Conservation (phyloP, 2,329 filamentous ascomycete genomes). For the Fragosphaeria purpurea region DNA sequence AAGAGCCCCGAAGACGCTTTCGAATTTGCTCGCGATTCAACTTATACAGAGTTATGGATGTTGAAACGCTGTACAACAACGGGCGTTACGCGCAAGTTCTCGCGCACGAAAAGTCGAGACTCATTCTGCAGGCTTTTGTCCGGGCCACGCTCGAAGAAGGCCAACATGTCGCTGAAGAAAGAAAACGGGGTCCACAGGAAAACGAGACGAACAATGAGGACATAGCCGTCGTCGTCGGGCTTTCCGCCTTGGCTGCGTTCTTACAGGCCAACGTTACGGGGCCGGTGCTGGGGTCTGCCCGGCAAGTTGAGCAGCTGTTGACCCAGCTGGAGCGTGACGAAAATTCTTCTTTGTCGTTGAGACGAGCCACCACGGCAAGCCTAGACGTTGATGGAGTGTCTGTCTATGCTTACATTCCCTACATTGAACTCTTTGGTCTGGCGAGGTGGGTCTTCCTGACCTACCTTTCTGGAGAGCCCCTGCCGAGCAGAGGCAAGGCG, state of each 20-base stretch:
- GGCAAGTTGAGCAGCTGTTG: constrained; percentile 26
- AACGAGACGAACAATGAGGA: too few species aligned
- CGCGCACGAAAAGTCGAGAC: background rate
- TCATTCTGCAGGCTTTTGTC: constrained; percentile 7
- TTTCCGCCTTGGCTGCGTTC: constrained; percentile 57
- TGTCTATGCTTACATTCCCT: constrained; percentile 73
- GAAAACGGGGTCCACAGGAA: too few species aligned
- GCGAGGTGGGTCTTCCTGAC: constrained; percentile 34
- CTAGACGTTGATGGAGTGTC: constrained; percentile 77
- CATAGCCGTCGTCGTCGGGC: too few species aligned
- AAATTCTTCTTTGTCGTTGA: constrained; percentile 28
- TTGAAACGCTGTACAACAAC: background rate
- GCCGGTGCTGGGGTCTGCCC: constrained; percentile 50
- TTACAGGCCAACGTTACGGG: constrained; percentile 83
- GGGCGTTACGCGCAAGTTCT: constrained; percentile 10
- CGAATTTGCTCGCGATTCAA: too few species aligned
- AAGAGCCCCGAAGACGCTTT: too few species aligned
- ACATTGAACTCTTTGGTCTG: constrained; percentile 73
- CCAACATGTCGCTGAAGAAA: too few species aligned
- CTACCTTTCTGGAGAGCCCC: background rate
- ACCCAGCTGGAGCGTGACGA: constrained; percentile 5
- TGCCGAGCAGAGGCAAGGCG: background rate
- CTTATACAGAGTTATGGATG: constrained; percentile 4
- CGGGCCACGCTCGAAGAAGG: too few species aligned
- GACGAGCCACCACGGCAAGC: constrained; percentile 52